phyloP scores from a whole-genome alignment of 257 asterid species.

The Oldenlandia corymbosa region DNA sequence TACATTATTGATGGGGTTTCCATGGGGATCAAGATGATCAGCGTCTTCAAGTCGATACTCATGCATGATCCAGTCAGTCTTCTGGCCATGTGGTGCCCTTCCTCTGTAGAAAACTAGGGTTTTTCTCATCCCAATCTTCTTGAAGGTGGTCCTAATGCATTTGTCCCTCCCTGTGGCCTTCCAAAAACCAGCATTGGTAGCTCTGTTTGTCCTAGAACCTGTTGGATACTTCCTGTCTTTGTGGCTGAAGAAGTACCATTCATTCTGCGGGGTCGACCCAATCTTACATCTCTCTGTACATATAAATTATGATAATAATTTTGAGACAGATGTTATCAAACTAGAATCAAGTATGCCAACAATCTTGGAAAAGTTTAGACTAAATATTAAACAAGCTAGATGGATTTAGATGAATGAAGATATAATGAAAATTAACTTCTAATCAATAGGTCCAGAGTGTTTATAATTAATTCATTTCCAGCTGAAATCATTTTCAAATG shows the following conservation, averaged over 20 bases:
- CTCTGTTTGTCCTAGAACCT: slow-evolving; percentile 79
- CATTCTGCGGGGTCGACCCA: slow-evolving; percentile 85
- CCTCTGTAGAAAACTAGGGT: slow-evolving; percentile 89
- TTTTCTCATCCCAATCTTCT: slow-evolving; percentile 87
- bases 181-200: slow-evolving; percentile 90
- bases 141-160: slow-evolving; percentile 63
- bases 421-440: too few species aligned
- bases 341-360: too few species aligned
- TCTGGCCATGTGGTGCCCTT: slow-evolving; percentile 90
- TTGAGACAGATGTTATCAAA: too few species aligned
- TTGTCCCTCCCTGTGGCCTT: slow-evolving; percentile 92
- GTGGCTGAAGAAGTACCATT: slow-evolving; percentile 96
- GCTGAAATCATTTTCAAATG: too few species aligned
- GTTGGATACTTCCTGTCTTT: slow-evolving; percentile 92
- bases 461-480: too few species aligned
- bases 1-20: slow-evolving; percentile 41
- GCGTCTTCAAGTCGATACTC: slow-evolving; percentile 70
- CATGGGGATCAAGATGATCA: slow-evolving; percentile 5
- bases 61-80: slow-evolving; percentile 94
- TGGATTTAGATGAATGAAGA: too few species aligned
- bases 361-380: too few species aligned
- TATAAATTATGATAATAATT: too few species aligned
- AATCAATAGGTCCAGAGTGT: too few species aligned
- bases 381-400: too few species aligned
- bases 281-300: slow-evolving; percentile 54